A percentile compares a stretch with the other conserved stretches of the same genome.
phyloP scores from a whole-genome alignment of 2,329 filamentous ascomycete genomes.

The Daldinia sp. region DNA sequence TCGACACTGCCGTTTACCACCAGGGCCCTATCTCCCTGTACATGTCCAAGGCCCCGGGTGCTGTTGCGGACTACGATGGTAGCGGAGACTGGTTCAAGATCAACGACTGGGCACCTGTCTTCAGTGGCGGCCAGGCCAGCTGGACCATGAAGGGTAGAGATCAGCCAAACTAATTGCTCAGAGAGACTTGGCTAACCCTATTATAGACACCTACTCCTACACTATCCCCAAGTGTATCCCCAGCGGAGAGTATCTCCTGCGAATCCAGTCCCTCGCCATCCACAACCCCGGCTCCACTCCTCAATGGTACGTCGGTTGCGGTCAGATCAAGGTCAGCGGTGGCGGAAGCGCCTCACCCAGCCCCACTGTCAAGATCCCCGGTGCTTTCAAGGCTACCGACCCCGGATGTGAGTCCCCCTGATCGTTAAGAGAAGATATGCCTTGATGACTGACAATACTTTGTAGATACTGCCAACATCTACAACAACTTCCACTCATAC shows the following conservation, averaged over 20 bases:
- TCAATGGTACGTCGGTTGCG: constrained; percentile 58
- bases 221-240: constrained; percentile 62
- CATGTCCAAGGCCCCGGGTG: constrained; percentile 51
- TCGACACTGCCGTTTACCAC: constrained; percentile 53
- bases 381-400: constrained; percentile 53
- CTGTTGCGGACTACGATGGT: constrained; percentile 50
- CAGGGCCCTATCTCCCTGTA: constrained; percentile 53
- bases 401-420: constrained; percentile 47
- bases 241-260: constrained; percentile 65
- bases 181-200: not conserved
- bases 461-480: constrained; percentile 44
- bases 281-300: constrained; percentile 60
- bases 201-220: constrained; percentile 46
- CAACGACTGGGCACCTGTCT: constrained; percentile 50
- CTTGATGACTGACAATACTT: not conserved
- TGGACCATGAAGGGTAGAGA: constrained; percentile 48
- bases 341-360: constrained; percentile 49
- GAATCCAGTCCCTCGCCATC: constrained; percentile 68
- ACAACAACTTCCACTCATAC: constrained; percentile 43
- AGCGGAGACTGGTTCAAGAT: constrained; percentile 54
- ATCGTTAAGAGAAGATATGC: not conserved
- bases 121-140: constrained; percentile 45
- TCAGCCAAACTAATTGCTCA: not conserved
- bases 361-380: constrained; percentile 52
- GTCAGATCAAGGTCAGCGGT: constrained; percentile 56